Conservation (phyloP, 176 grass and related monocot species). For the Triticum aestivum region DNA sequence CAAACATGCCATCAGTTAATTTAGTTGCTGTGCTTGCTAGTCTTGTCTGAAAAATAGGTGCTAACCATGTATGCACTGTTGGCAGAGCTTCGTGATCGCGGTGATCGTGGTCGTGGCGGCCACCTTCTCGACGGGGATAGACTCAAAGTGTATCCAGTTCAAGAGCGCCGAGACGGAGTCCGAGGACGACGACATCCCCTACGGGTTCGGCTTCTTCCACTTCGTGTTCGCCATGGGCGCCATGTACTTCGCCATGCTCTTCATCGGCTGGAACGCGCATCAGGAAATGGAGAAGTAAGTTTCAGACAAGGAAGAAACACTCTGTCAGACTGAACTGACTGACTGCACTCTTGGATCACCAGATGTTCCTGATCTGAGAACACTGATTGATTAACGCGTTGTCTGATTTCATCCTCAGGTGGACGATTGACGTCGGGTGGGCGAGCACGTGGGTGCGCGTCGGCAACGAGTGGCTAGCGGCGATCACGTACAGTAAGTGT, state of each 20-base stretch:
- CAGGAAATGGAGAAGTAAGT: constrained; percentile 77
- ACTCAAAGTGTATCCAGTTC: constrained; percentile 89
- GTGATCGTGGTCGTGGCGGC: constrained; percentile 86
- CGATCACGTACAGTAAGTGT: constrained; percentile 74
- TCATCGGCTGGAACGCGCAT: constrained; percentile 79
- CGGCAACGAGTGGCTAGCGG: constrained; percentile 84
- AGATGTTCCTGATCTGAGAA: not conserved
- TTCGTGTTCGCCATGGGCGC: constrained; percentile 97
- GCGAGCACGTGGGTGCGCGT: constrained; percentile 91
- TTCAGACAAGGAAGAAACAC: not conserved
- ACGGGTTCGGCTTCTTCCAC: constrained; percentile 95
- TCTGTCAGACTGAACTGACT: no score
- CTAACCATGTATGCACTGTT: not conserved
- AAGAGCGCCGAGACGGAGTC: constrained; percentile 61
- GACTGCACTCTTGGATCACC: not conserved
- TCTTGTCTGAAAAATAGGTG: not conserved
- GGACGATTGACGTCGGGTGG: constrained; percentile 97
- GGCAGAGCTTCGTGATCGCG: constrained; percentile 85
- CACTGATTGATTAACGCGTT: not conserved
- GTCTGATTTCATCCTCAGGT: constrained; percentile 26
- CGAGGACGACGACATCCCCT: constrained; percentile 75
- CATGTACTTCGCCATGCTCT: constrained; percentile 98
- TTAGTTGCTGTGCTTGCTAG: not conserved
- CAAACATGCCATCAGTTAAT: not conserved
- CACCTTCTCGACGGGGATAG: constrained; percentile 91